A percentile compares a stretch with the other conserved stretches of the same genome.
Evolutionary conservation across 2,329 filamentous ascomycete species (phyloP).

Genomic region (Ophiostoma ulmi): DNA sequence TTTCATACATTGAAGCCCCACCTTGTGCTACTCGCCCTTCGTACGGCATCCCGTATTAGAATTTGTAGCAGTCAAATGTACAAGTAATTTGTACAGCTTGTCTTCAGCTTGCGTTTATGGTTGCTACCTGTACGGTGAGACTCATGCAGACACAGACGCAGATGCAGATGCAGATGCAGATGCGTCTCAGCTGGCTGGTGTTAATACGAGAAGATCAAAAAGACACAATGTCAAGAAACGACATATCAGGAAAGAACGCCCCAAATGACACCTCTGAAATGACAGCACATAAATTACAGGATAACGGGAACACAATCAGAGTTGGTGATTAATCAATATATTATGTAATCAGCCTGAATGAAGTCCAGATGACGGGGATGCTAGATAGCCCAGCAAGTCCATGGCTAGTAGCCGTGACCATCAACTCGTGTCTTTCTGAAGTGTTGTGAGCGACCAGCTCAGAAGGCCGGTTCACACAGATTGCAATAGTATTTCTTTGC

Average conservation of each 20-base stretch:
- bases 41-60: conserved; percentile 15
- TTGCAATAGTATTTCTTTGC: too few relatives aligned
- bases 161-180: background rate
- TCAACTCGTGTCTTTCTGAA: too few relatives aligned
- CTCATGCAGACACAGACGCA: background rate
- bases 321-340: background rate
- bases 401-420: too few relatives aligned
- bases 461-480: too few relatives aligned
- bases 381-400: too few relatives aligned
- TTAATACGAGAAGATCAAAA: background rate
- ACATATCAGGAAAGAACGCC: background rate
- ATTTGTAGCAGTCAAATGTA: background rate
- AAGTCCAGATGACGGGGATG: too few relatives aligned
- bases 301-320: background rate
- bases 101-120: too few relatives aligned
- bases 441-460: too few relatives aligned
- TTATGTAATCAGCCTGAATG: background rate
- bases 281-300: background rate
- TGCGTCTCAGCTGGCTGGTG: background rate
- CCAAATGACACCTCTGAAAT: background rate
- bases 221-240: background rate
- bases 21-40: conserved; percentile 12
- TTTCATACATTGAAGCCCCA: background rate
- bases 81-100: background rate
- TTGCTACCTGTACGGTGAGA: background rate